Conservation (phyloP, 2,329 filamentous ascomycete species). For the Coleophoma crateriformis region DNA sequence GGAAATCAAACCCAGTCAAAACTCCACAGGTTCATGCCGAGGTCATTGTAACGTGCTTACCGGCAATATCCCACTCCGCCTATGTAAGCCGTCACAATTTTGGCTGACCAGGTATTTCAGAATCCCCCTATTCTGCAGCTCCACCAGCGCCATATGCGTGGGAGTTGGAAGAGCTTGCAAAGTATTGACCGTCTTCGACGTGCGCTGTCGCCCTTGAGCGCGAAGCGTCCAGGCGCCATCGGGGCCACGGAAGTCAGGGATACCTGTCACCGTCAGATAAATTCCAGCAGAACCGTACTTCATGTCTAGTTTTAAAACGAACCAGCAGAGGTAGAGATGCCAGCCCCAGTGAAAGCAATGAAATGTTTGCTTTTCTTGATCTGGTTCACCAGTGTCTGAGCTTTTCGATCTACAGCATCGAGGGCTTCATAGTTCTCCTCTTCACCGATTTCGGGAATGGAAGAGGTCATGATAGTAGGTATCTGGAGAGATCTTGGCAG, state of each 20-base stretch:
- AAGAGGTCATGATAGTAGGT: slow-evolving; percentile 8
- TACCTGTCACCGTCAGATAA: slow-evolving; percentile 23
- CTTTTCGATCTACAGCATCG: slow-evolving; percentile 29
- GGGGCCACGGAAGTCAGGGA: slow-evolving; percentile 42
- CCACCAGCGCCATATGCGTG: slow-evolving; percentile 41
- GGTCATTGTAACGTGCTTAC: slow-evolving; percentile 20
- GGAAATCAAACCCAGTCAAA: not conserved
- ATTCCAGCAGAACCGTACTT: not conserved
- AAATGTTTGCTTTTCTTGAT: slow-evolving; percentile 39
- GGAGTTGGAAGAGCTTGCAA: slow-evolving; percentile 38
- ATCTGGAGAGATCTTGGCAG: too few relatives aligned
- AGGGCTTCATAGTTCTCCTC: slow-evolving; percentile 23
- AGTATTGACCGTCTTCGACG: slow-evolving; percentile 27
- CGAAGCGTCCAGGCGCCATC: slow-evolving; percentile 39
- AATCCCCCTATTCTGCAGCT: slow-evolving; percentile 33
- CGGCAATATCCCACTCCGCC: slow-evolving; percentile 39
- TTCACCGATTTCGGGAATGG: slow-evolving; percentile 15
- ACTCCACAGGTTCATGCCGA: not conserved
- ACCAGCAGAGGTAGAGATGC: slow-evolving; percentile 41
- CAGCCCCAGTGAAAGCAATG: slow-evolving; percentile 41
- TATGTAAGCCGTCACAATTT: slow-evolving; percentile 39
- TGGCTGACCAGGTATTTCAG: slow-evolving; percentile 40
- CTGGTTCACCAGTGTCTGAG: slow-evolving; percentile 27
- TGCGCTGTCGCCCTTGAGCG: slow-evolving; percentile 33
- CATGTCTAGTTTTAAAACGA: not conserved